Evolutionary conservation across 176 grass and related monocot genomes (phyloP), one percentile per base, ranked within the genome.

Genomic region (Triticum turgidum): DNA sequence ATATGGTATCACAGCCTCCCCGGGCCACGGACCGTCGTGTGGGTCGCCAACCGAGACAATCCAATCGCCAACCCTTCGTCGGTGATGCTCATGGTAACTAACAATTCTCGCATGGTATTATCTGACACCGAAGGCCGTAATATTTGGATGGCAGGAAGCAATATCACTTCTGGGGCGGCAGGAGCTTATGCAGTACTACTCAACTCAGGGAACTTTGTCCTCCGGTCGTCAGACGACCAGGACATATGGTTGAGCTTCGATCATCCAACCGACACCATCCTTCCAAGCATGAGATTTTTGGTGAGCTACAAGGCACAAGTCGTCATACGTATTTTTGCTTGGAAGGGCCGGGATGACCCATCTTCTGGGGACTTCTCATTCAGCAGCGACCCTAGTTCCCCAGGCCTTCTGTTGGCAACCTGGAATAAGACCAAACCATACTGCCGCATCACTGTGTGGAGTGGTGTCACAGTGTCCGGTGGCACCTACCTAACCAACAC

Each of bases 21-120:
- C 5, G 13, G 42, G 52, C 52, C 52, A 4, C 67, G 24, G 35
- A 83, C 88, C 3, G 4, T 65, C 0, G 63, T 90, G 35, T 93
- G 88, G 88, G 39, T 93, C 0, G 91, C 83, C 61, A 93, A 90
- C 59, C 86, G 91, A 9, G 66, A 90, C 4, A 58, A 5, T 13
- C 78, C 88, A 3, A 73, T 77, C 51, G 54, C 9, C 38, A 22
- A 9, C 0, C 33, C 51, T 14, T 61, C 67, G 0, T 69, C 85
- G 0, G 34, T 61, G 3, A 34, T 2, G 5, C 85, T 90, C 18
- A 3, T 2, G 6, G 61, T 93, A 30, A 83, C n/a, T 24, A 75
- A 86, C 17, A 65, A 33, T 7, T 52, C 29, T 25, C 54, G 75
- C 27, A 44, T 88, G 7, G 21, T 80, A 0, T 2, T 90, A 25